These are phyloP conservation scores for Penicillium ucsense DNA, from an alignment of 495 filamentous ascomycete species.

Conservation along the genomic window DNA sequence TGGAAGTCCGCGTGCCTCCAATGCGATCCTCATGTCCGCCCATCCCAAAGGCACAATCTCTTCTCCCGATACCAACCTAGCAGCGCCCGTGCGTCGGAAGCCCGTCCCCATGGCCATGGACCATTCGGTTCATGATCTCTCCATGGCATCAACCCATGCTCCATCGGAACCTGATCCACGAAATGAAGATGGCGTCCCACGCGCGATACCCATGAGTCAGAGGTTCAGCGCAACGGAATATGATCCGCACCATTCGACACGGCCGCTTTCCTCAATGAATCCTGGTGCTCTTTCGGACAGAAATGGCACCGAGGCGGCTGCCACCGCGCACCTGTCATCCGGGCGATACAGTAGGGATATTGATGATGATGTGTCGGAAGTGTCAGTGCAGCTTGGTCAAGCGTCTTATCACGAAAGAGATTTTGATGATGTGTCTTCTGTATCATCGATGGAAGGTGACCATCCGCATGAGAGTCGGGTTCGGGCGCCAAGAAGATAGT, in stretches of 20 bases:
- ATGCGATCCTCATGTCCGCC: conserved; percentile 11
- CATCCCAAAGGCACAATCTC: neutral
- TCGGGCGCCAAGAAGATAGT: neutral
- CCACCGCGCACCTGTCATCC: conserved; percentile 17
- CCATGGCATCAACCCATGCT: neutral
- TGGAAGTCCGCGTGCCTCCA: conserved; percentile 5
- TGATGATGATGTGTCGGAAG: conserved; percentile 21
- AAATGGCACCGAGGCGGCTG: neutral
- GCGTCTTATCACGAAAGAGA: conserved; percentile 4
- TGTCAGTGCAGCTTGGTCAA: conserved; percentile 18
- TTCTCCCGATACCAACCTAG: neutral
- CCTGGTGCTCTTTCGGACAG: neutral
- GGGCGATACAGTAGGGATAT: conserved; percentile 10
- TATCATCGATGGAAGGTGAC: conserved; percentile 25
- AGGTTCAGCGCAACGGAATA: conserved; percentile 7
- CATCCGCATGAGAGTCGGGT: neutral
- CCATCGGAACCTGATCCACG: neutral
- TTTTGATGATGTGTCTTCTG: conserved; percentile 27
- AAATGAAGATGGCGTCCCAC: conserved; percentile 7
- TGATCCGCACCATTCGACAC: conserved; percentile 1
- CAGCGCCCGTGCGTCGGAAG: neutral
- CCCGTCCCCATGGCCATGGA: too few species aligned
- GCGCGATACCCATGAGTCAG: conserved; percentile 11
- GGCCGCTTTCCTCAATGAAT: conserved; percentile 1
- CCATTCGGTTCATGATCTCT: too few species aligned